phyloP scores from a whole-genome alignment of 2,329 filamentous ascomycete genomes.

The Shiraia bambusicola region DNA sequence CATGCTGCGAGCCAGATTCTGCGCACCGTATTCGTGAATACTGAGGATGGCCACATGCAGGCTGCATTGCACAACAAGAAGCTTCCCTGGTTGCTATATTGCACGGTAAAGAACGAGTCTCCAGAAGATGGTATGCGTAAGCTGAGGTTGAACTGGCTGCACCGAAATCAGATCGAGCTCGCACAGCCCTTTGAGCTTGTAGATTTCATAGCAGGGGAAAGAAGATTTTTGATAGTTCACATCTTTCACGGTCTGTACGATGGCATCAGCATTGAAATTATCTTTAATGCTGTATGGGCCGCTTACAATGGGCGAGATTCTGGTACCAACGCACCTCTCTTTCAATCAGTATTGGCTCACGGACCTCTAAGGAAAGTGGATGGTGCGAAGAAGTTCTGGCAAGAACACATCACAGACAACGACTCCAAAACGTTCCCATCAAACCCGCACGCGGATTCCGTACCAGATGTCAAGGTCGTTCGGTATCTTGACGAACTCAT shows the following conservation, averaged over 20 bases:
- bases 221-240: slow-evolving; percentile 58
- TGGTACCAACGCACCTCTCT: slow-evolving; percentile 52
- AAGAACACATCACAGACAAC: slow-evolving; percentile 52
- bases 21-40: slow-evolving; percentile 70
- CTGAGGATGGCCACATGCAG: slow-evolving; percentile 75
- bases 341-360: slow-evolving; percentile 66
- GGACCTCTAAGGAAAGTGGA: slow-evolving; percentile 62
- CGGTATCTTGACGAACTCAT: slow-evolving; percentile 52
- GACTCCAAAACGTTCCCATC: slow-evolving; percentile 30
- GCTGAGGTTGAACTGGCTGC: slow-evolving; percentile 56
- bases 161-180: slow-evolving; percentile 53
- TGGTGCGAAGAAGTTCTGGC: slow-evolving; percentile 69
- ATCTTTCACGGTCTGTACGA: slow-evolving; percentile 90
- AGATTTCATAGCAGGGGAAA: slow-evolving; percentile 38
- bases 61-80: slow-evolving; percentile 57
- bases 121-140: slow-evolving; percentile 29
- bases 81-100: slow-evolving; percentile 14
- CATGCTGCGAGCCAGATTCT: slow-evolving; percentile 62
- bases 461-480: slow-evolving; percentile 23
- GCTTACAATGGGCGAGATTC: slow-evolving; percentile 49
- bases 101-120: slow-evolving; percentile 25
- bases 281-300: slow-evolving; percentile 61
- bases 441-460: slow-evolving; percentile 17
- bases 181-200: slow-evolving; percentile 56
- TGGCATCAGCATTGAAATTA: slow-evolving; percentile 71